Evolutionary conservation across 257 asterid genomes (phyloP), one percentile per base, ranked within the genome.

Genomic region (Catharanthus roseus): DNA sequence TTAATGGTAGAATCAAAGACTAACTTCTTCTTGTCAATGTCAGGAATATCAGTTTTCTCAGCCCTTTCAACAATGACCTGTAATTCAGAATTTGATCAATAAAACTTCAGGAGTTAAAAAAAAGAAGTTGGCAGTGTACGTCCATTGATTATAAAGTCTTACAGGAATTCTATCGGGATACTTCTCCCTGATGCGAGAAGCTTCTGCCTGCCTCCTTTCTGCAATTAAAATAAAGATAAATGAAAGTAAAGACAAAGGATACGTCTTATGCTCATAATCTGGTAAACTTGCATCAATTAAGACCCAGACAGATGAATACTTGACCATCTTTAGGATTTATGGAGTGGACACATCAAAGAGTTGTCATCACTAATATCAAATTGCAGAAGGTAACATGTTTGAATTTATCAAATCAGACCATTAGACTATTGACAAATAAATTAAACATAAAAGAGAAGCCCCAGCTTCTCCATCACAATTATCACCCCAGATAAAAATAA

Each of bases 31-130:
- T 82, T 79, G 74, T 82, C 86, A 63, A 82, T 82, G 72, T 79
- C 82, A 7, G 84, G 86, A 57, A 82, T 77, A 38, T 82, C 82
- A 18, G 82, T 82, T 45, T 64, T 77, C 58, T 77, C 86, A 12
- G 86, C 82, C 66, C 77, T 82, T 67, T 82, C 86, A 21, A 82
- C 84, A 19, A 81, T 82, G 19, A 82, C 86, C 86, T 82, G 23
- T 55, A 79, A 36, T 36, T 13, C 39, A 47, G n/a, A 19, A 53
- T n/a, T 16, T 8, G 16, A 51, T 0, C 13, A 53, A 44, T 41
- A 36, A 67, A 26, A n/a, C 24, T 6, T 15, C 18, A 19, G 10
- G 3, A 49, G 10, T 10, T 58, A 57, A 19, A 68, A 8, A 49
- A 36, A 34, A 10, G 10, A 42, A 4, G 1, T 18, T 24, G 44